Conservation (phyloP, 192 early-diverging fungal species). For the Coemansia sp. region DNA sequence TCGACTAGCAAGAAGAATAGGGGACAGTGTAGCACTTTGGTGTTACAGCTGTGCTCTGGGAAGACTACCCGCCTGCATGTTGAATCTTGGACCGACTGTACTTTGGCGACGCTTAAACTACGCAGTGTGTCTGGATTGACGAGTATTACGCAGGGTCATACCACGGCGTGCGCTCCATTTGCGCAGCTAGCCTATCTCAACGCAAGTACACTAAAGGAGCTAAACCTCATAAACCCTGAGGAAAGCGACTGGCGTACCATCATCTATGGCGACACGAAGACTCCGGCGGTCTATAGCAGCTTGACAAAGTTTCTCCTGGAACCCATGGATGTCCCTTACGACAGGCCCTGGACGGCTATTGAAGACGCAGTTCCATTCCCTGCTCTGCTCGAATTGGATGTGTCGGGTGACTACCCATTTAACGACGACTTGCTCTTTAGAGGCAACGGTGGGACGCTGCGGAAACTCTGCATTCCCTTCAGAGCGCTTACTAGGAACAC, state of each 20-base stretch:
- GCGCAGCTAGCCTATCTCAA: neutral
- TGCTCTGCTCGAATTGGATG: neutral
- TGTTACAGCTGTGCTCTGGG: neutral
- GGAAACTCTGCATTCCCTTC: neutral
- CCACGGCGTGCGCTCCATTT: neutral
- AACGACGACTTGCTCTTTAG: slow-evolving; percentile 7
- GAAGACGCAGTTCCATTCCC: neutral
- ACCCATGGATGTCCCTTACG: neutral
- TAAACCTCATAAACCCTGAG: neutral
- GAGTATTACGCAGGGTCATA: neutral
- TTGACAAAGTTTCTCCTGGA: neutral
- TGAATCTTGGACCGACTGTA: neutral
- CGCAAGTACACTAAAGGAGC: neutral
- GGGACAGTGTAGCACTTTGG: neutral
- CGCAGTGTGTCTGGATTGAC: neutral
- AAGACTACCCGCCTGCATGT: neutral
- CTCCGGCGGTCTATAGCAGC: neutral
- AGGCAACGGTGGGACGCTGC: neutral
- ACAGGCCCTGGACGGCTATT: neutral
- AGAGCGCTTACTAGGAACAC: neutral
- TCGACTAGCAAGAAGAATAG: neutral
- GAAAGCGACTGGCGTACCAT: neutral
- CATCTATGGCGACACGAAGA: neutral
- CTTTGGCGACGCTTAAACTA: neutral
- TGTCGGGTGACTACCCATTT: neutral